Base-by-base conservation (phyloP, 768 basidiomycete species). In the Kwoniella sp. region DNA sequence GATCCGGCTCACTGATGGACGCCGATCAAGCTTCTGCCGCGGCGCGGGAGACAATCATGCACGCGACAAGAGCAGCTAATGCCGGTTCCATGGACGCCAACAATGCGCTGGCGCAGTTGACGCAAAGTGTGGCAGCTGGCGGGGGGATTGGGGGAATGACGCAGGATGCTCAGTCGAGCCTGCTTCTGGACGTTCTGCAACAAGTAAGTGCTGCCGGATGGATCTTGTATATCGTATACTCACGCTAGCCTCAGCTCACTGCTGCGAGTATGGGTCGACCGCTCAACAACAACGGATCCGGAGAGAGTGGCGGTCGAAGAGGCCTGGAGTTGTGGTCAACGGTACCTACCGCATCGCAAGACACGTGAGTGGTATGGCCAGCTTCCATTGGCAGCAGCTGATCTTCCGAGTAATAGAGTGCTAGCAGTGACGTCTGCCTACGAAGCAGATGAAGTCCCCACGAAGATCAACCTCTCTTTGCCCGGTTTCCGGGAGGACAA, bases 401-500 rank as follows among this genome's bases (percentile, higher is more conserved):
- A 10, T 33, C 23, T 46, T 9, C 25, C 19, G 3, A 34, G 10
- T 17, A 14, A 22, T 27, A 65, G 63, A 15, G 50, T 52, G 12
- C 57, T 60, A 0, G 60, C 62, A 11, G 53, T 69, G 14, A 41
- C 50, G 11, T 28, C 44, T 6, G 59, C 63, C 0, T 62, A 51
- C 29, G 61, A 65, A 15, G 43, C 54, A 11, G 70, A 69, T 31
- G 41, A 52, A 3, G 34, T 46, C 19, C 47, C 57, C 4, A 48
- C 51, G 23, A 68, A 68, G 37, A 53, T 71, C 43, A 67, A 73
- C 44, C 43, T 73, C 0, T 58, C 68, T 9, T 31, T 73, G n/a
- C 59, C 63, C 14, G 72, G 72, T 22, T 70, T 73, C 54, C 37
- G 72, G 20, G 69, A 70, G 49, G 72, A 73, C 36, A 62, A 57